Evolutionary conservation across 768 basidiomycete genomes (phyloP).

Genomic region (Tubosaeta sp.): DNA sequence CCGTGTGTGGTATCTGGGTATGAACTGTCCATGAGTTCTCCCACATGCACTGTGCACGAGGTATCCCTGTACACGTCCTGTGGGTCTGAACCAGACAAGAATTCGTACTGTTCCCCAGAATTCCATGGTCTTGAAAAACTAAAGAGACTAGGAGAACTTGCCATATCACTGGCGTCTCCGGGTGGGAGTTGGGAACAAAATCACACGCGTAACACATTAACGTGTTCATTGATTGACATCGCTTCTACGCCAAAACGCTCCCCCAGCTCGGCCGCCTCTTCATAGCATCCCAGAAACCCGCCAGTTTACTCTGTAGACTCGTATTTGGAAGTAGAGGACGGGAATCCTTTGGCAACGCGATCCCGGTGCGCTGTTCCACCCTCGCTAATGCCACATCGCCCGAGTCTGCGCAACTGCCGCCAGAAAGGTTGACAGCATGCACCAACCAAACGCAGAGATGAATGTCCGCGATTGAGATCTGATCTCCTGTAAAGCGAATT

Average conservation of each 20-base stretch:
- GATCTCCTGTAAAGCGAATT: conserved; percentile 58
- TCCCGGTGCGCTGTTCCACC: conserved; percentile 46
- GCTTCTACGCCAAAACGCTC: conserved; percentile 44
- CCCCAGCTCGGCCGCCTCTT: conserved; percentile 67
- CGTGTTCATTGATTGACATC: not conserved
- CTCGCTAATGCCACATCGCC: conserved; percentile 48
- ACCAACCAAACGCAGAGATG: conserved; percentile 77
- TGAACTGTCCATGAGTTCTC: conserved; percentile 12
- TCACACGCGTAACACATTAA: not conserved
- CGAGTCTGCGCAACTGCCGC: conserved; percentile 47
- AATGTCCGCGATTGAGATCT: conserved; percentile 75
- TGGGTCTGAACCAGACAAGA: conserved; percentile 42
- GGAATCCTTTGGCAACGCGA: conserved; percentile 42
- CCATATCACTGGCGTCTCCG: conserved; percentile 15
- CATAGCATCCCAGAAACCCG: conserved; percentile 68
- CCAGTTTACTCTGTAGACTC: conserved; percentile 46
- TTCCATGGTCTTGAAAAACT: conserved; percentile 13
- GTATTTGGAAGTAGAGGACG: conserved; percentile 9
- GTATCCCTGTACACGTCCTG: conserved; percentile 31
- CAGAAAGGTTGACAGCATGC: conserved; percentile 53
- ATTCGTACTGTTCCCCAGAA: conserved; percentile 40
- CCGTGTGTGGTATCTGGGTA: conserved; percentile 25
- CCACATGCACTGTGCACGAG: conserved; percentile 4
- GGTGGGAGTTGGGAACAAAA: conserved; percentile 8
- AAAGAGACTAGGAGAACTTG: conserved; percentile 8